A percentile compares a stretch with the other conserved stretches of the same genome.
Evolutionary conservation across 148 eudicot genomes (phyloP).

Genomic region (Agrostemma githago): DNA sequence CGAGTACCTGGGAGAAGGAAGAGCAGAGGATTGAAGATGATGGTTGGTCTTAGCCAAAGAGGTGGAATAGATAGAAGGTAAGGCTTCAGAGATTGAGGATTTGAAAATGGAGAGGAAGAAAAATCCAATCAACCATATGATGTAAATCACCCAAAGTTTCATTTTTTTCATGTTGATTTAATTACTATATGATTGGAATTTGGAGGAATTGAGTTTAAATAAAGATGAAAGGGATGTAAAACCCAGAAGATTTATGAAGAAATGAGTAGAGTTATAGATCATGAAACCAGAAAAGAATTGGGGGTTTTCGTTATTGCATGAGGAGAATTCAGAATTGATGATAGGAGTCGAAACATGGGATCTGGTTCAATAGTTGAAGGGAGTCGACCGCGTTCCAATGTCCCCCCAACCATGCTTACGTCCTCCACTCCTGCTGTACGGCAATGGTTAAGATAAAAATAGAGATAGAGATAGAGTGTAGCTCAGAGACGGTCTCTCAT

Average conservation of each 20-base stretch:
- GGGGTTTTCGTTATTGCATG: background rate
- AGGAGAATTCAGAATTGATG: no score
- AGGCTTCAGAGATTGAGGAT: constrained; percentile 18
- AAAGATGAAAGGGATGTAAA: background rate
- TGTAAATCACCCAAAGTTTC: constrained; percentile 15
- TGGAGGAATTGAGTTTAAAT: background rate
- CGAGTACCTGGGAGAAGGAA: constrained; percentile 22
- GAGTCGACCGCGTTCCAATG: background rate
- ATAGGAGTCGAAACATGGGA: background rate
- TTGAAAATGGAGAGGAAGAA: constrained; percentile 27
- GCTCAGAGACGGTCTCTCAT: no score
- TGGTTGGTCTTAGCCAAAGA: constrained; percentile 19
- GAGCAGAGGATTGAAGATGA: constrained; percentile 16
- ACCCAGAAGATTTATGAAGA: background rate
- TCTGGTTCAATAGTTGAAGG: background rate
- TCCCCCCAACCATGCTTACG: no score
- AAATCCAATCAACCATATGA: constrained; percentile 23
- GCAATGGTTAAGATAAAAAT: no score
- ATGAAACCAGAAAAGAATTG: background rate
- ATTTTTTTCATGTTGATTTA: constrained; percentile 16
- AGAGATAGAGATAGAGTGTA: no score
- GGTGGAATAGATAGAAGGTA: constrained; percentile 4
- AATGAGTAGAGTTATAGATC: background rate
- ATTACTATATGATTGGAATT: background rate
- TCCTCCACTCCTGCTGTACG: no score